Base-by-base conservation (phyloP, 495 filamentous ascomycete genomes). In the Pyronema omphalodes region DNA sequence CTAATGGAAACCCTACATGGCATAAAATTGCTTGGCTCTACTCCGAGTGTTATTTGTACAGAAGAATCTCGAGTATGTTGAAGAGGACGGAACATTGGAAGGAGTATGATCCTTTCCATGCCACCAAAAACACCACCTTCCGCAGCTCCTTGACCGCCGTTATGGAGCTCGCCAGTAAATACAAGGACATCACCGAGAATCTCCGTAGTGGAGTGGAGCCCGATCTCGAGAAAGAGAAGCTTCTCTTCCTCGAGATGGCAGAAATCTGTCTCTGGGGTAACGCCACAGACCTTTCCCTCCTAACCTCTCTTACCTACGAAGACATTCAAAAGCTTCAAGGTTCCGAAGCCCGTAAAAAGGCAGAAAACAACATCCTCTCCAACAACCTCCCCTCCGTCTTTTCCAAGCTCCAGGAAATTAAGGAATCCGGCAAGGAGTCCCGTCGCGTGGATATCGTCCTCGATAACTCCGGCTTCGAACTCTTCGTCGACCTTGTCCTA, bases 221-320 rank as follows among this genome's bases (percentile, higher is more conserved):
- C 3, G 44, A 41, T 17, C 45, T 75, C 51, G 74, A 84, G 55
- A 81, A 83, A 0, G 83, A 93, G 57, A 74, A 76, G 57, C 64
- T 88, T 0, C 67, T 95, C 14, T 98, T 98, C 67, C 75, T 71
- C 3, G 91, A 95, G 67, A 93, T 96, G 82, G 88, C 80, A 69
- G 87, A 95, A 71, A 91, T 95, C 58, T 95, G 91, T 62, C 76
- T 96, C 15, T 96, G 91, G 91, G 93, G 91, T 7, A 95, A 98
- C 67, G 91, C 93, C 4, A 96, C 89, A 0, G 93, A 96, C 59
- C 74, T 96, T 14, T 93, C 86, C 0, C 82, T 96, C 40, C 71
- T 96, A 37, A 94, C 88, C 0, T 84, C 78, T 56, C 76, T 96
- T 51, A 84, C 85, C 1, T 95, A 94, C 67, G 87, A 93, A 56